Base-by-base conservation (phyloP, 768 basidiomycete species). In the Amanita muscaria region DNA sequence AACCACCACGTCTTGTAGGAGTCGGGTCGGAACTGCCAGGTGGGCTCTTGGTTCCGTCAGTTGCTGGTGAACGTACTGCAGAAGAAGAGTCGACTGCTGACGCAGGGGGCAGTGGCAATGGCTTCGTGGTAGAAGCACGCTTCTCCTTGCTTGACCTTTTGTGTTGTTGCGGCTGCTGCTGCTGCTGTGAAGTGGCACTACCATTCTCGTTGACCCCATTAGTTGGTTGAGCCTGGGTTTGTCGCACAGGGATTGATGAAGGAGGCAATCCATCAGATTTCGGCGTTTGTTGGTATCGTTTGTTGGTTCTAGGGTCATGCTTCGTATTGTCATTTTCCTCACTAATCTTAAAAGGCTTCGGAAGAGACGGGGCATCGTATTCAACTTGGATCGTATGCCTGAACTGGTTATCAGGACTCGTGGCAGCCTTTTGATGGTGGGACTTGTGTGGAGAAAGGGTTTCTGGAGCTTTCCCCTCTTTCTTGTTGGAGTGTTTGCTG, bases 311-410 rank as follows among this genome's bases (percentile, higher is more conserved):
- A n/a, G n/a, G n/a, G n/a, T 33, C 19, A 52, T 54, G 30, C 47
- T 60, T 44, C 58, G 54, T 46, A 37, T 67, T 62, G 31, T 65
- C 62, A 29, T 59, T 65, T 51, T 51, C 60, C 52, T 61, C 61
- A 21, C 52, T 47, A 34, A 59, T 43, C 41, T 55, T 60, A 54
- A n/a, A n/a, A n/a, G 54, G 49, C 47, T 53, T 54, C 33, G 48
- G 37, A 50, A 60, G 59, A 4, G n/a, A n/a, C n/a, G 74, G 73
- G 44, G 82, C 81, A 46, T 84, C 86, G 55, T 97, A 98, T 63
- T 99, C 96, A 48, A 98, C 85, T 61, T 98, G 96, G 37, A 98
- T 88, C 8, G 96, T 98, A 63, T 98, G 92, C 39, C 91, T 70
- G 62, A 86, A 82, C 42, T 57, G 59, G n/a, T n/a, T n/a, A 27